Conservation (phyloP, 352 stramenopile species). For the Globisporangium canariense region DNA sequence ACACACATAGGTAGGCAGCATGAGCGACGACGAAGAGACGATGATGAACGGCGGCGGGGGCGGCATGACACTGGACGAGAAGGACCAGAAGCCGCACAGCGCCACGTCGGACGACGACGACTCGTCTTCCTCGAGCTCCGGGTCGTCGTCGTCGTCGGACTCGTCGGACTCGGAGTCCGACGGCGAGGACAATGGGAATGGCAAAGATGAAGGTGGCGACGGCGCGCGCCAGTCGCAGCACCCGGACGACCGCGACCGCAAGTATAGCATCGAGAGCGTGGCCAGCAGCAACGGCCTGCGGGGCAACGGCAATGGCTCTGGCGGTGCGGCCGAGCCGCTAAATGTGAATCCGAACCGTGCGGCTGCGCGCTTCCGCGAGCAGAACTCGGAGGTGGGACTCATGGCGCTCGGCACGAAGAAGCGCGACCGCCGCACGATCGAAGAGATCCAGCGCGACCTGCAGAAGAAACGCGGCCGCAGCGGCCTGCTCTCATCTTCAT, state of each 20-base stretch:
- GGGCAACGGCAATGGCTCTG: background rate
- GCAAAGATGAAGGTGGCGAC: background rate
- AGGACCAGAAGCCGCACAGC: constrained; percentile 34
- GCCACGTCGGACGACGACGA: constrained; percentile 75
- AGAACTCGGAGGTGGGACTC: constrained; percentile 45
- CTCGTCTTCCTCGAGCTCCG: constrained; percentile 66
- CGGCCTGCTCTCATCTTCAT: constrained; percentile 13
- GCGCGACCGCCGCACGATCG: constrained; percentile 82
- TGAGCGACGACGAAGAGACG: constrained; percentile 34
- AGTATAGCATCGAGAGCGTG: constrained; percentile 38
- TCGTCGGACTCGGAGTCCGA: constrained; percentile 83
- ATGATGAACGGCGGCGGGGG: constrained; percentile 16
- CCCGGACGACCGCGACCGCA: constrained; percentile 19
- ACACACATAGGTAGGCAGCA: constrained; percentile 10
- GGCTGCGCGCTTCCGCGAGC: constrained; percentile 59
- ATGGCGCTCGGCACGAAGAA: constrained; percentile 86
- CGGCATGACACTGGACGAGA: constrained; percentile 16
- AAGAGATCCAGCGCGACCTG: constrained; percentile 83
- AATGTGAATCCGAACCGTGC: constrained; percentile 76
- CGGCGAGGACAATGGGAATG: constrained; percentile 32
- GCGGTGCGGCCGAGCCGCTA: constrained; percentile 28
- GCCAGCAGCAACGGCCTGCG: constrained; percentile 20
- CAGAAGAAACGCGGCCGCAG: constrained; percentile 47
- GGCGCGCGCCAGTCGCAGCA: constrained; percentile 16
- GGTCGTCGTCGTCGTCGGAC: constrained; percentile 70